Base-by-base conservation (phyloP, 129 eudicot genomes). In the Solidago caesia region DNA sequence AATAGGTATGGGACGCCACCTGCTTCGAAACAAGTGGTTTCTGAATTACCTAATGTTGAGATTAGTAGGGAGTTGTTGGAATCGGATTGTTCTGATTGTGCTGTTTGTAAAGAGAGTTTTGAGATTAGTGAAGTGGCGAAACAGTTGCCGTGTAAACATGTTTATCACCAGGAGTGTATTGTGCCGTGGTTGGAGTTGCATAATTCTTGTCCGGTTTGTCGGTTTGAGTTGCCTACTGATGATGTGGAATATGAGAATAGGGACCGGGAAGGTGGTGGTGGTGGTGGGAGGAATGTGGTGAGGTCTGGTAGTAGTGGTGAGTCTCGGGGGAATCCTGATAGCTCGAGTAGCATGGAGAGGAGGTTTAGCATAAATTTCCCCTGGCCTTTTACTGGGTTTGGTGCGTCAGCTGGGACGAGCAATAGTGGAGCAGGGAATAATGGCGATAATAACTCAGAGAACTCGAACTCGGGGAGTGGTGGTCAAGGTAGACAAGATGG, bases 1-100 rank as follows among this genome's bases (percentile, higher is more conserved):
- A 89, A 92, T 60, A 73, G 98, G 1, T 83, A 86, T n/a, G 98
- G 98, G 0, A 84, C 98, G 0, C 98, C 98, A 0, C 98, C 98
- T 12, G 98, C 96, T 0, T 78, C 96, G 0, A 92, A 89, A 68
- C 58, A 86, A 1, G 96, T 83, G 0, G 77, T 92, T 2, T 77
- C 86, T 48, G 89, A 81, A 7, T 83, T 93, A 21, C 96, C 98
- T 0, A 72, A 26, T 57, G 68, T 93, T 8, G 79, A 76, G 56
- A 84, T 93, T 9, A 82, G 68, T 0, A 67, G 86, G 8, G 87
- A 86, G 46, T 63, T 92, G 83, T 16, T 87, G 72, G 87, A 63
- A 1, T 79, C 87, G 0, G 96, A 91, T 86, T 82, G 77, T 7
- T 86, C 85, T 0, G 88, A 86, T 70, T 91, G 97, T 39, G 95